Evolutionary conservation across 1,284 basidiomycete species (phyloP).

Genomic region (Ganoderma lingzhi): DNA sequence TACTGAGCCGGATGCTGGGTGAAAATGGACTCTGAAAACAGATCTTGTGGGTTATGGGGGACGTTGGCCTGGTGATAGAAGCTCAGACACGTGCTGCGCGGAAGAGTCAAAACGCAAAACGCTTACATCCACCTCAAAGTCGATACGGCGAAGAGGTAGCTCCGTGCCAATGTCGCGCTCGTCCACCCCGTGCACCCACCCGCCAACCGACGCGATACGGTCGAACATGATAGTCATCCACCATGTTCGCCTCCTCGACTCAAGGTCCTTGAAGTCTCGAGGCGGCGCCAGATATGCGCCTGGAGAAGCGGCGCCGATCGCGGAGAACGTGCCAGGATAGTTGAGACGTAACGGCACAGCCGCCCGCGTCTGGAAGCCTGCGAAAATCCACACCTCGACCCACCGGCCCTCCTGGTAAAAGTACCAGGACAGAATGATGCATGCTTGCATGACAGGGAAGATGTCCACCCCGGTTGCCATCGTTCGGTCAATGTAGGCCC

Average conservation of each 20-base stretch:
- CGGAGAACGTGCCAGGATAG: slow-evolving; percentile 80
- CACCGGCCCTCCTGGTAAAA: slow-evolving; percentile 88
- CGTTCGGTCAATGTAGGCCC: slow-evolving; percentile 83
- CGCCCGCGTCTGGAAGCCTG: slow-evolving; percentile 86
- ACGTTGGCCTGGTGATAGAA: slow-evolving; percentile 42
- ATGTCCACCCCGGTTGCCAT: slow-evolving; percentile 87
- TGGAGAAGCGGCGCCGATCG: slow-evolving; percentile 65
- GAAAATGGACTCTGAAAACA: slow-evolving; percentile 68
- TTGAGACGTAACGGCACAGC: slow-evolving; percentile 83
- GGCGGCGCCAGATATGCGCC: slow-evolving; percentile 83
- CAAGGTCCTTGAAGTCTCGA: slow-evolving; percentile 74
- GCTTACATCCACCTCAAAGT: slow-evolving; percentile 77
- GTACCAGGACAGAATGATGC: slow-evolving; percentile 85
- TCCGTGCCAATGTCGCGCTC: slow-evolving; percentile 85
- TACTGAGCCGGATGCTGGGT: slow-evolving; percentile 74
- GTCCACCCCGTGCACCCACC: slow-evolving; percentile 86
- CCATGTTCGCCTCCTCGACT: slow-evolving; percentile 82
- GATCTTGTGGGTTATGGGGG: slow-evolving; percentile 75
- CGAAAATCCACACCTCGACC: slow-evolving; percentile 91
- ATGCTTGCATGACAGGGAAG: slow-evolving; percentile 85
- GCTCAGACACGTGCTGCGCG: slow-evolving; percentile 11
- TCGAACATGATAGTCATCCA: slow-evolving; percentile 90
- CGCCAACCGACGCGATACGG: slow-evolving; percentile 84
- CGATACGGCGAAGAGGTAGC: slow-evolving; percentile 72
- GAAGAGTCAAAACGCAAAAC: slow-evolving; percentile 5